Conservation (phyloP, 2,329 filamentous ascomycete species). For the Alternaria brassicae region DNA sequence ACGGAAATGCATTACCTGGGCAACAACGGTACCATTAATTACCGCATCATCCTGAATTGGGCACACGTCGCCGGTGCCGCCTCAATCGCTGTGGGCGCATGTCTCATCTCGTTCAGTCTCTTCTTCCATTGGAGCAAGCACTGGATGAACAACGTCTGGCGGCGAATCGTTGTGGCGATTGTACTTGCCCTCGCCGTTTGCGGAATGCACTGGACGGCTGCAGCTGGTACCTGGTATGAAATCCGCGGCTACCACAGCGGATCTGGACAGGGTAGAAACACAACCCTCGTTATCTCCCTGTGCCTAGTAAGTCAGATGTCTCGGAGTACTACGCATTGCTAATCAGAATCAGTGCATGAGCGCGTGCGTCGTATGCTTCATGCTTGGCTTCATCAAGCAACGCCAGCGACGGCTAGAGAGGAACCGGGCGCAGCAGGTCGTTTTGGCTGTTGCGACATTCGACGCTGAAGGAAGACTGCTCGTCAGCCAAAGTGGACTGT, state of each 20-base stretch:
- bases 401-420: constrained; percentile 50
- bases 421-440: constrained; percentile 61
- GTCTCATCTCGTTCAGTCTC: constrained; percentile 71
- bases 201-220: constrained; percentile 87
- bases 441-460: constrained; percentile 69
- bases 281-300: constrained; percentile 76
- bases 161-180: constrained; percentile 69
- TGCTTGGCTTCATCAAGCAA: constrained; percentile 47
- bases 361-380: constrained; percentile 50
- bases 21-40: constrained; percentile 83
- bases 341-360: constrained; percentile 53
- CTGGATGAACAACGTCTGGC: constrained; percentile 83
- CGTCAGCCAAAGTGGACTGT: constrained; percentile 71
- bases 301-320: constrained; percentile 63
- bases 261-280: constrained; percentile 58
- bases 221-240: constrained; percentile 72
- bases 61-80: constrained; percentile 71
- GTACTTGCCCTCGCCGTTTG: constrained; percentile 77
- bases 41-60: constrained; percentile 67
- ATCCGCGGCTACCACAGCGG: constrained; percentile 57
- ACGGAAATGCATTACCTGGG: constrained; percentile 89
- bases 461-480: constrained; percentile 71
- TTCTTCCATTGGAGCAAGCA: constrained; percentile 79
- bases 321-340: constrained; percentile 71
- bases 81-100: constrained; percentile 75